Percentiles rank a stretch among this genome's conserved stretches.
These are phyloP conservation scores for Bruguiera sexangula DNA, from an alignment of 345 rosid genomes.

Conservation along the genomic window DNA sequence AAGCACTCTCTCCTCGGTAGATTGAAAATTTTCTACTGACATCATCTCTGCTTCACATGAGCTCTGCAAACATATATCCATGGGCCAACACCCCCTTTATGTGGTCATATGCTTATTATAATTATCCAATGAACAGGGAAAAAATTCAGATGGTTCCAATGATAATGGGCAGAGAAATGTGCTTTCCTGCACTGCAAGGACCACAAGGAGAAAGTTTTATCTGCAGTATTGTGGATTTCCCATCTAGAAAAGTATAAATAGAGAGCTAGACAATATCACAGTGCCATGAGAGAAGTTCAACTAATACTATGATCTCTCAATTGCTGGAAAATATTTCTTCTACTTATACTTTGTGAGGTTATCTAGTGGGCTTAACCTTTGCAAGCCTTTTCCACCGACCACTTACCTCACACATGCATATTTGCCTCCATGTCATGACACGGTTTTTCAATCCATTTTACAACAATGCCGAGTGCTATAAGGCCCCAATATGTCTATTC, in stretches of 20 bases:
- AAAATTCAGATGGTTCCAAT: neutral
- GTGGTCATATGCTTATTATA: neutral
- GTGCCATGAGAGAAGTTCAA: no score
- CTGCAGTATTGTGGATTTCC: neutral
- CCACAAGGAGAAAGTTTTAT: neutral
- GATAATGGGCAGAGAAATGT: neutral
- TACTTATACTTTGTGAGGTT: no score
- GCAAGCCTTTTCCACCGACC: neutral
- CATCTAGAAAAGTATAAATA: neutral
- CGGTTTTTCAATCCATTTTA: no score
- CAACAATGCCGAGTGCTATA: no score
- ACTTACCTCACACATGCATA: no score
- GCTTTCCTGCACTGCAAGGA: neutral
- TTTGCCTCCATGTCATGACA: no score
- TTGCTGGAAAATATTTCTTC: no score
- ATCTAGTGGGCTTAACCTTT: neutral
- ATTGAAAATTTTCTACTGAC: conserved; percentile 17
- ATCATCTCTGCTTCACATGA: neutral
- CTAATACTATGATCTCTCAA: no score
- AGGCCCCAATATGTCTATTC: no score
- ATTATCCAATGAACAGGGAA: neutral
- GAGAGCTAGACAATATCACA: no score
- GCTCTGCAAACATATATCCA: neutral
- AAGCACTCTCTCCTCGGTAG: conserved; percentile 65
- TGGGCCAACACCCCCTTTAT: neutral